Conservation (phyloP, 2,329 filamentous ascomycete genomes). For the Dothistroma septosporum region DNA sequence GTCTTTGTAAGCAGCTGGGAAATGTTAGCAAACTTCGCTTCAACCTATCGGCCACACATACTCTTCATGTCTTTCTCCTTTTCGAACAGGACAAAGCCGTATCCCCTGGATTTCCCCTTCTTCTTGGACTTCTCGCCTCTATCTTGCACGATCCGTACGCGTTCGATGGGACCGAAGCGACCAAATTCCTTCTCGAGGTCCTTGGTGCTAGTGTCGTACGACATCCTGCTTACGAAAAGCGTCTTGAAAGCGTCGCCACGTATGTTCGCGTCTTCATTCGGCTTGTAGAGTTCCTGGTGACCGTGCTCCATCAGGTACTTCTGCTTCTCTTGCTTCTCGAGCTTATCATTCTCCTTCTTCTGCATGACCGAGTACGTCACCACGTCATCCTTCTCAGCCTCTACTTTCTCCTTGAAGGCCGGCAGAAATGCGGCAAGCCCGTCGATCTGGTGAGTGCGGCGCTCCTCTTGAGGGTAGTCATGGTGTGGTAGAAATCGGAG, state of each 20-base stretch:
- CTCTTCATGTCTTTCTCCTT: conserved; percentile 99
- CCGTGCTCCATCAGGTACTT: conserved; percentile 62
- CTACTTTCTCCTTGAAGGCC: conserved; percentile 73
- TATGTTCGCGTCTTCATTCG: conserved; percentile 78
- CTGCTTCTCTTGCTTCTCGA: conserved; percentile 69
- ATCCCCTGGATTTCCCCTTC: conserved; percentile 55
- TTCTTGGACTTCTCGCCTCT: conserved; percentile 72
- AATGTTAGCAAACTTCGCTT: conserved; percentile 36
- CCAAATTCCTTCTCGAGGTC: conserved; percentile 93
- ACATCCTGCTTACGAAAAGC: conserved; percentile 83
- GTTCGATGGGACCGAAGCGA: conserved; percentile 88
- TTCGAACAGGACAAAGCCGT: conserved; percentile 96
- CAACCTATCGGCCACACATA: conserved; percentile 45
- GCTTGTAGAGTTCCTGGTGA: conserved; percentile 66
- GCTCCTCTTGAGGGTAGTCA: conserved; percentile 78
- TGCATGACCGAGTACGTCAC: conserved; percentile 93
- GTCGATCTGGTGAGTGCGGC: conserved; percentile 66
- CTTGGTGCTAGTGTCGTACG: conserved; percentile 81
- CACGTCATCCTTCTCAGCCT: conserved; percentile 38
- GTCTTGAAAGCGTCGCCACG: conserved; percentile 94
- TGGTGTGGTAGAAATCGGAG: conserved; percentile 81
- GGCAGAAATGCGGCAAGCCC: conserved; percentile 73
- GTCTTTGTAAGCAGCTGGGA: conserved; percentile 82
- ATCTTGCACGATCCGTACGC: conserved; percentile 68
- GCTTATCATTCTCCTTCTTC: conserved; percentile 74